Evolutionary conservation across 1,284 basidiomycete genomes (phyloP), one percentile per base, ranked within the genome.

Genomic region (Meira nashicola): DNA sequence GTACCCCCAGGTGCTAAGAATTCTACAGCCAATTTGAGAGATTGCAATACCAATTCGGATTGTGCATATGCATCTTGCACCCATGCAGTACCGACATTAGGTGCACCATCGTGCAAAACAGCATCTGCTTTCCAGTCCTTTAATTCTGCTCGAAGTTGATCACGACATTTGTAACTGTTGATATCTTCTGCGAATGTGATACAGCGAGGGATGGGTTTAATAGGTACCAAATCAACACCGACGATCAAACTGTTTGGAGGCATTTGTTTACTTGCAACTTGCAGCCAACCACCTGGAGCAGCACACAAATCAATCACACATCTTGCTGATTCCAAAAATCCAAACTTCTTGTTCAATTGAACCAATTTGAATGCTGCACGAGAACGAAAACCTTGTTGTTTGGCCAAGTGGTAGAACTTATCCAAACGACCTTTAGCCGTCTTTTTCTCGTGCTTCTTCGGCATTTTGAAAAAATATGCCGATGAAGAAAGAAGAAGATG

Each of bases 121-220:
- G 98, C 86, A 78, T 99, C 95, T n/a, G 95, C 95, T 80, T 93
- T 95, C 94, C 95, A 98, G 79, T 97, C 93, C 80, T 98, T 97
- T 65, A 98, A 82, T 80, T 96, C 91, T 41, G 82, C 82, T 52
- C 90, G 86, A 56, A 99, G 86, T 65, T 89, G 85, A 76, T 89
- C 87, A 58, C 95, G 86, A 80, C 95, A 99, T 62, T 89, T 85
- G 10, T 87, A 82, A 3, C 92, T 96, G 21, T 95, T 98, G 75
- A 99, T 98, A 77, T 99, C 95, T 62, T 92, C 84, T 40, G 90
- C 86, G 76, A 97, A 95, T 0, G 95, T 95, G 51, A 89, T 86
- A 54, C 92, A 90, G 48, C 90, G 86, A 53, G 93, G 94, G 58
- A 99, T 92, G 43, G 94, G 90, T 80, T 89, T 94, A 70, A 99